These are phyloP conservation scores for Agroathelia rolfsii DNA, from an alignment of 1,284 basidiomycete species.

Conservation along the genomic window DNA sequence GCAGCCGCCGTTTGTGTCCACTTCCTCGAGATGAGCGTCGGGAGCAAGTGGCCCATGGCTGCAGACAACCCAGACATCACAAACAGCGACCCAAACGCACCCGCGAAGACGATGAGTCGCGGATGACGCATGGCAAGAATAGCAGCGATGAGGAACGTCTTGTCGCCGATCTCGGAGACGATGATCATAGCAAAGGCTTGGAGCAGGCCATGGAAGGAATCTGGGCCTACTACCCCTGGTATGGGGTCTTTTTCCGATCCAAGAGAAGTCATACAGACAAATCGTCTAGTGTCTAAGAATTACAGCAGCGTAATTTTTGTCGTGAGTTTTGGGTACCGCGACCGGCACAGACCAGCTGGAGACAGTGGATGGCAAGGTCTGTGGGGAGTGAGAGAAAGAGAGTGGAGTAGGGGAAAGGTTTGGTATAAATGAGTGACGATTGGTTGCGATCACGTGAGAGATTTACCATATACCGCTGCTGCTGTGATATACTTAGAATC, in stretches of 20 bases:
- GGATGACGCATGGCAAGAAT: conserved; percentile 95
- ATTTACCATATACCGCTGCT: too few relatives aligned
- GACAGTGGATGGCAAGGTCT: neutral
- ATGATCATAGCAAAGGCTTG: conserved; percentile 82
- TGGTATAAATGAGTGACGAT: too few relatives aligned
- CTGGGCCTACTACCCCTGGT: conserved; percentile 9
- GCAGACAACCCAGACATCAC: conserved; percentile 92
- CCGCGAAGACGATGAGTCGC: conserved; percentile 77
- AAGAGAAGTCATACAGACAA: too few relatives aligned
- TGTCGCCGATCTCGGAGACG: conserved; percentile 91
- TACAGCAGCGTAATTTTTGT: too few relatives aligned
- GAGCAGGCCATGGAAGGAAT: conserved; percentile 25
- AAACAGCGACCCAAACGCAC: conserved; percentile 81
- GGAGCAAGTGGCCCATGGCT: conserved; percentile 77
- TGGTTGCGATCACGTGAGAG: too few relatives aligned
- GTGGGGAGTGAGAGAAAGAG: neutral
- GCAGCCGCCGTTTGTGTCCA: conserved; percentile 78
- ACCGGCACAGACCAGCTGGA: neutral
- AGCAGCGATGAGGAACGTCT: conserved; percentile 95
- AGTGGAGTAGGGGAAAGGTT: too few relatives aligned
- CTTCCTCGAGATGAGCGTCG: conserved; percentile 69
- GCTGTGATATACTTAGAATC: too few relatives aligned
- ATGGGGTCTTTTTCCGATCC: too few relatives aligned
- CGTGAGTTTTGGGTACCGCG: too few relatives aligned
- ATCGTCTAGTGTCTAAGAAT: too few relatives aligned